Base-by-base conservation (phyloP, 345 rosid genomes). In the Bruguiera parviflora region DNA sequence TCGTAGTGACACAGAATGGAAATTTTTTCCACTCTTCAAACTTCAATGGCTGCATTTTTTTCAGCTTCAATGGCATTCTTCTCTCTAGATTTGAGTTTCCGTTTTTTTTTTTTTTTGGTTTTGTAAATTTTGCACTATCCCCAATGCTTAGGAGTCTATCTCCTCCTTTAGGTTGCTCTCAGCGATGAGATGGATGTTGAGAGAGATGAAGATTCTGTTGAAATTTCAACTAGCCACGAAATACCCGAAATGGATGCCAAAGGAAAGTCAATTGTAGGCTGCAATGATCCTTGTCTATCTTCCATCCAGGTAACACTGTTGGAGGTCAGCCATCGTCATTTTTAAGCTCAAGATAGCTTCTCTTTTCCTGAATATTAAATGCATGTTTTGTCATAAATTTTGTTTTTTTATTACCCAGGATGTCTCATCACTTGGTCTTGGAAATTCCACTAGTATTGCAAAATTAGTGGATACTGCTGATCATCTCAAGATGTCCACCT, bases 211-310 rank as follows among this genome's bases (percentile, higher is more conserved):
- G 74, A 67, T 69, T 24, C 66, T 4, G 21, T 39, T 46, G 53
- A 43, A 19, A 66, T 53, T 79, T 53, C 74, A 63, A 69, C 69
- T 49, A 52, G 32, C 55, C 57, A 52, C 52, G 71, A 56, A 61
- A 68, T 76, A 33, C 58, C 27, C 64, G 73, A 28, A 7, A n/a
- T 71, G 63, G 55, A 27, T 64, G 58, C 56, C 56, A 81, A 79
- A 79, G 88, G 85, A 55, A 84, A 84, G 71, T 60, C 80, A 10
- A 79, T 79, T 63, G 37, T 69, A 53, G 72, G 55, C 60, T 53
- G 60, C 58, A 57, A 73, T 61, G 73, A 62, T 63, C 27, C 64
- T 8, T 62, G 64, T 72, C 56, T 63, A 52, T 19, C 67, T 64
- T 69, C 49, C 20, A 62, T 57, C 16, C 68, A 73, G 81, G 81